Conservation (phyloP, 139 green algal species). For the Desmodesmus armatus region DNA sequence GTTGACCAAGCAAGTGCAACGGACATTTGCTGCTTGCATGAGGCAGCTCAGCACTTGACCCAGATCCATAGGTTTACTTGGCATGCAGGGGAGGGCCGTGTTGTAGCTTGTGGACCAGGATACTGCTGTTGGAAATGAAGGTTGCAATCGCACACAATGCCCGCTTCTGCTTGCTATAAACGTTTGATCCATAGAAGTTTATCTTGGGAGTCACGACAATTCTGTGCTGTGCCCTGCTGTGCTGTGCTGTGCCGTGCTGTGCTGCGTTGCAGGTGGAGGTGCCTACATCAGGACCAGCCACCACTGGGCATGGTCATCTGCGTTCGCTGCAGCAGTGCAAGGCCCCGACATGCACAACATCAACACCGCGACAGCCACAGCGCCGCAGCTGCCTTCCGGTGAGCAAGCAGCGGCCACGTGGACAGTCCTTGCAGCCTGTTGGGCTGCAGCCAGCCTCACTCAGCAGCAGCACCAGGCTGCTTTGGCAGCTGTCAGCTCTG, state of each 20-base stretch:
- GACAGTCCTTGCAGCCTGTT: background rate
- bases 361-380: background rate
- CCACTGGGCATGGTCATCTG: slow-evolving; percentile 33
- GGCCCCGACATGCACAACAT: background rate
- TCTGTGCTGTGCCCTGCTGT: slow-evolving; percentile 3
- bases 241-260: background rate
- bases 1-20: too few species aligned
- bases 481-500: background rate
- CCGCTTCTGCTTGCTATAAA: too few species aligned
- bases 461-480: slow-evolving; percentile 14
- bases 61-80: too few species aligned
- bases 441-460: slow-evolving; percentile 23
- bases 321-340: slow-evolving; percentile 25
- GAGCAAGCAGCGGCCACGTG: background rate
- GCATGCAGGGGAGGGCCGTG: too few species aligned
- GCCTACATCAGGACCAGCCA: slow-evolving; percentile 26
- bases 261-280: background rate
- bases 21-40: too few species aligned
- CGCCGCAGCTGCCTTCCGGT: background rate
- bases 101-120: too few species aligned
- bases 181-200: too few species aligned
- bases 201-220: background rate
- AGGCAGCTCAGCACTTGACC: too few species aligned
- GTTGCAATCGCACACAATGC: too few species aligned
- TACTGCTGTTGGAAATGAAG: too few species aligned